Evolutionary conservation across 2,329 filamentous ascomycete genomes (phyloP).

Genomic region (Rasamsonia emersonii): DNA sequence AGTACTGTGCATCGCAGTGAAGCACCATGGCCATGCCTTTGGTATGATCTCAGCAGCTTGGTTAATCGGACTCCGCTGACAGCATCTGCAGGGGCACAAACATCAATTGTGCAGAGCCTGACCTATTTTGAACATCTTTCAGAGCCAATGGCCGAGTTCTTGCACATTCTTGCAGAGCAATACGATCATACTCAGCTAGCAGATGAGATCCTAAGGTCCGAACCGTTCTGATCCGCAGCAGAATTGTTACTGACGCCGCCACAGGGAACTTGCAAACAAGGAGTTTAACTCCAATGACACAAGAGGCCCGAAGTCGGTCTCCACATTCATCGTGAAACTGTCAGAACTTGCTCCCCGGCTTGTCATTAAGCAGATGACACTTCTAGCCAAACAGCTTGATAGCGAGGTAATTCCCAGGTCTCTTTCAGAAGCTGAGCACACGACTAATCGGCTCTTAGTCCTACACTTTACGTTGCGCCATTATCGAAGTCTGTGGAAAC

Average conservation of each 20-base stretch:
- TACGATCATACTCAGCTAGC: slow-evolving; percentile 95
- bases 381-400: slow-evolving; percentile 87
- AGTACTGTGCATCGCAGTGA: slow-evolving; percentile 89
- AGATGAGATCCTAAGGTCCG: slow-evolving; percentile 70
- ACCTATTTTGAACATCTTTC: slow-evolving; percentile 99
- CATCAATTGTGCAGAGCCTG: slow-evolving; percentile 92
- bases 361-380: slow-evolving; percentile 95
- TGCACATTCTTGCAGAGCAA: slow-evolving; percentile 91
- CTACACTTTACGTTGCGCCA: slow-evolving; percentile 82
- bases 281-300: slow-evolving; percentile 97
- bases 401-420: slow-evolving; percentile 63
- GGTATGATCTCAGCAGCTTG: too few species aligned
- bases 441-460: slow-evolving; percentile 45
- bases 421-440: background rate
- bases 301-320: slow-evolving; percentile 91
- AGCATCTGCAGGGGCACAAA: slow-evolving; percentile 66
- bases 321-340: slow-evolving; percentile 82
- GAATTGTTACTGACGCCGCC: slow-evolving; percentile 13
- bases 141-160: slow-evolving; percentile 96
- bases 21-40: slow-evolving; percentile 95
- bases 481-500: slow-evolving; percentile 96
- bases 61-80: too few species aligned
- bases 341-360: slow-evolving; percentile 85
- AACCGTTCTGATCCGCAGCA: background rate
- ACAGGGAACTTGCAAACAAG: slow-evolving; percentile 83